Conservation (phyloP, 2,329 filamentous ascomycete species). For the Exophiala calicioides region DNA sequence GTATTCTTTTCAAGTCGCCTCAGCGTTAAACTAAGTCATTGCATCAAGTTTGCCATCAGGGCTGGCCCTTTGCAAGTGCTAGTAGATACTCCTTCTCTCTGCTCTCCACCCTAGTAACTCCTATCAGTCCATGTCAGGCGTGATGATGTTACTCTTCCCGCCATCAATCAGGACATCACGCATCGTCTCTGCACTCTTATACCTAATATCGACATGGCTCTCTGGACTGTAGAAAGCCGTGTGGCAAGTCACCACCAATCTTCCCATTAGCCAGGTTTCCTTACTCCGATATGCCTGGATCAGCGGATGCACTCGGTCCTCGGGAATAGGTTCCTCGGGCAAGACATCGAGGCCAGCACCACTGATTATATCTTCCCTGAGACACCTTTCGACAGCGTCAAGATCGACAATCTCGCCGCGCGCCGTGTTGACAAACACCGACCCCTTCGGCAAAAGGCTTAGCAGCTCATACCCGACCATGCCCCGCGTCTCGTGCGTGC, state of each 20-base stretch:
- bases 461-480: conserved; percentile 61
- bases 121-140: conserved; percentile 28
- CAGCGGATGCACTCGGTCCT: conserved; percentile 25
- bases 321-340: conserved; percentile 29
- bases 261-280: conserved; percentile 27
- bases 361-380: conserved; percentile 25
- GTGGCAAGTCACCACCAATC: conserved; percentile 28
- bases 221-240: conserved; percentile 30
- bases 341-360: conserved; percentile 30
- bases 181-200: conserved; percentile 29
- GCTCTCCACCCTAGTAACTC: neutral
- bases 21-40: too few species aligned
- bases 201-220: conserved; percentile 29
- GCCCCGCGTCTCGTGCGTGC: conserved; percentile 61
- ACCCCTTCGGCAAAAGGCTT: conserved; percentile 58
- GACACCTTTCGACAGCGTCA: conserved; percentile 46
- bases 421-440: conserved; percentile 67
- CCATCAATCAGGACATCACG: conserved; percentile 30
- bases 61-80: too few species aligned
- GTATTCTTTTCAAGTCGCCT: too few species aligned
- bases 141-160: conserved; percentile 27
- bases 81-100: too few species aligned
- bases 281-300: conserved; percentile 29
- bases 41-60: too few species aligned
- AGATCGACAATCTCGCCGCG: conserved; percentile 66